Evolutionary conservation across 1,139 yeast genomes (phyloP), one percentile per base, ranked within the genome.

Genomic region (Yamadazyma atlantica): DNA sequence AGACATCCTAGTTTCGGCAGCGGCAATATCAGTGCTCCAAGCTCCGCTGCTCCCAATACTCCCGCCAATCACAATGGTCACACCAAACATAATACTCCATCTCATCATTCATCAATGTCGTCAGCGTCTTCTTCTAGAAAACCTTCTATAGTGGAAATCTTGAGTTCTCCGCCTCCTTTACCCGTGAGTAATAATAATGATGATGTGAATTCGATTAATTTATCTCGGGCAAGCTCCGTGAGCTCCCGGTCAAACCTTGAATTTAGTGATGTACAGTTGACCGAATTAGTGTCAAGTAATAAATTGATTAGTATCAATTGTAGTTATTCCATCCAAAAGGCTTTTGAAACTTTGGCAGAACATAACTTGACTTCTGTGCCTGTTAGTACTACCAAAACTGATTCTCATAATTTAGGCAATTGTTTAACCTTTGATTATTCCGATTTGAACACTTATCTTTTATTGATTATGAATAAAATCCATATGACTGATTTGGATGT

Each of bases 401-500:
- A 53, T 39, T 39, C 70, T 3, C 65, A 72, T 35, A 84, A 78
- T 50, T 66, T 81, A 48, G 47, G 55, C 32, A 77, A 83, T 48
- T 85, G 94, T 53, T 66, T 81, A 41, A 85, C 96, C 1, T 92
- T 92, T 61, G 97, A 92, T 61, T 92, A 88, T 62, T 78, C 94
- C 22, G 97, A 92, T 62, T 73, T 92, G 58, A 89, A 87, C 55
- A 82, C 97, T 9, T 89, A 88, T 58, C 66, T 87, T 48, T 66
- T 87, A 46, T 65, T 87, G 45, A 85, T 87, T 17, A 71, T 86
- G 70, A 85, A 88, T 50, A 82, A 80, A 52, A 71, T 81, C 23
- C 62, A 62, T 19, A 57, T 74, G 19, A 53, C 49, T 16, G 75
- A 71, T 29, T 63, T 57, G 59, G 61, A 53, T 39, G 54, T 58